Evolutionary conservation across 257 asterid species (phyloP), one percentile per base, ranked within the genome.

Genomic region (Plantago major): DNA sequence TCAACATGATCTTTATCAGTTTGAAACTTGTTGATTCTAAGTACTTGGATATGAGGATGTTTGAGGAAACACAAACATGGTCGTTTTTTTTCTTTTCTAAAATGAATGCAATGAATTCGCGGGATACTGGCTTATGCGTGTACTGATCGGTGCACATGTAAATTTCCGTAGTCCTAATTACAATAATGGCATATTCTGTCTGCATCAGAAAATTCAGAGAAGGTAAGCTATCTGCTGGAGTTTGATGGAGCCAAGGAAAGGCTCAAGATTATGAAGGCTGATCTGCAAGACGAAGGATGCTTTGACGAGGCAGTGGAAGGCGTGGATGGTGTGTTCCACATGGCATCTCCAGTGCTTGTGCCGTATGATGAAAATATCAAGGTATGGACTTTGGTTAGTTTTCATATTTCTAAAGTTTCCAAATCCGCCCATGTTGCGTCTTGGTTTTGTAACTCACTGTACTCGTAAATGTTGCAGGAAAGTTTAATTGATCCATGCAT

Each of bases 281-380:
- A 93, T 58, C 67, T 89, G 61, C 3, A 79, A 64, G 74, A 64
- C 11, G 97, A 89, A 64, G 97, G 91, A 42, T 89, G 97, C 78
- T 87, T 93, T 62, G 94, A 89, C 50, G 73, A 83, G 58, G 99
- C 94, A 0, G 78, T 93, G 67, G 74, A 73, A 1, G 95, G 99
- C 28, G 97, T 77, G 0, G 83, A 89, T 40, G 97, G 99, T 19
- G 97, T 93, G 4, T 89, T 93, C 79, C 97, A 93, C 73, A 80
- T 95, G 3, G 94, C 97, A 2, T 84, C 99, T 17, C 99, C 96
- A 4, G 97, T 93, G 65, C 78, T 82, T 14, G 92, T 84, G 11
- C 68, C 88, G 2, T 58, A 67, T 8, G 91, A 87, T 72, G 68
- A 84, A 50, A 74, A 83, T 26, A 47, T 89, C 54, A 78, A 82